Evolutionary conservation across 768 basidiomycete genomes (phyloP), one percentile per base, ranked within the genome.

Genomic region (Pisolithus orientalis): DNA sequence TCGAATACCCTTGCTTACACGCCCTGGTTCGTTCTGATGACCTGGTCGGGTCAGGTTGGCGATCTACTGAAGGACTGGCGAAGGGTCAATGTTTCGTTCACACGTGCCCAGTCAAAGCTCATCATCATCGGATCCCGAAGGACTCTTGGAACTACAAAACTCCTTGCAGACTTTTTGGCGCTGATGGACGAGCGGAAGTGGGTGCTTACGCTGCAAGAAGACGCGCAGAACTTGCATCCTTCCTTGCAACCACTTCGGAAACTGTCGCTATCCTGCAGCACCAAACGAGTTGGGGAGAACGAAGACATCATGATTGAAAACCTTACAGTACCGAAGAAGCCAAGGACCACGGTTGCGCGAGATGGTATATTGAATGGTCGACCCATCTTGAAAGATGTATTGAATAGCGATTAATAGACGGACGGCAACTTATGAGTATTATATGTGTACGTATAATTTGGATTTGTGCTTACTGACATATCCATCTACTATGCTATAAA

Each of bases 1-100:
- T 28, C 24, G 21, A 49, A 31, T 3, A 14, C n/a, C 25, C 27
- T 17, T 25, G 37, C 6, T 38, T 46, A 14, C 9, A 11, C 27
- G 14, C 6, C 8, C 5, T 7, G 13, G 5, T 29, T 45, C 9
- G n/a, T 45, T 47, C 46, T 47, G 21, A 47, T 21, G n/a, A 24
- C 14, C 5, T 37, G 52, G 53, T 47, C 42, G 17, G 42, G 27
- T 31, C 55, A 95, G 94, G 78, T 92, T 27, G 96, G 96, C 8
- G 94, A 97, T 49, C 77, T 99, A 2, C 74, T 98, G 25, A 91
- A 88, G 59, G 96, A 99, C 65, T 97, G 95, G 94, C 78, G 96
- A 37, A 71, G 96, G 32, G 85, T 97, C 77, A 99, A 99, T 62
- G 96, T 99, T 16, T 88, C 93, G 6, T 92, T 98, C 66, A 97